Evolutionary conservation across 129 eudicot species (phyloP).

Genomic region (Ambrosia trifida): DNA sequence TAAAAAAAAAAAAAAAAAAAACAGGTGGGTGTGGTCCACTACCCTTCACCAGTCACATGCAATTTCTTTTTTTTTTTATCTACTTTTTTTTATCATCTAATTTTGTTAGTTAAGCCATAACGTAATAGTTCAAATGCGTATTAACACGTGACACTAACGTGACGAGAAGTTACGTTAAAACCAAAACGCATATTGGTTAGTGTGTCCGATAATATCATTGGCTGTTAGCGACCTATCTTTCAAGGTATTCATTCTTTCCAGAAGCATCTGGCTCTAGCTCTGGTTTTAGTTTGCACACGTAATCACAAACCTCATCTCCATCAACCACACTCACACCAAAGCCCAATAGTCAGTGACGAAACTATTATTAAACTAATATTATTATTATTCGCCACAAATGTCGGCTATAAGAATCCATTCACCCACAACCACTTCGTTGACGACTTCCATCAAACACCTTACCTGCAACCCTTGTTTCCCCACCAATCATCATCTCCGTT

Average conservation of each 20-base stretch:
- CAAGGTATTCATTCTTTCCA: background rate
- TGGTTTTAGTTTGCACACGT: slow-evolving; percentile 14
- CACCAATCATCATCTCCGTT: background rate
- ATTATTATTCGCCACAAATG: slow-evolving; percentile 39
- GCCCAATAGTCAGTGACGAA: background rate
- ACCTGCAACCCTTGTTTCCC: slow-evolving; percentile 28
- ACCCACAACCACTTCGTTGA: slow-evolving; percentile 36
- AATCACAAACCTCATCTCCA: slow-evolving; percentile 35
- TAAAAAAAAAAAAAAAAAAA: too few species aligned
- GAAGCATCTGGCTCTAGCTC: slow-evolving; percentile 6
- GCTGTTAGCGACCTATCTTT: background rate
- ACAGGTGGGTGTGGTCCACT: too few species aligned
- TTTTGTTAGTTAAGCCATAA: too few species aligned
- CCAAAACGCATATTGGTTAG: too few species aligned
- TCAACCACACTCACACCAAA: background rate
- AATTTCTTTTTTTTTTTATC: too few species aligned
- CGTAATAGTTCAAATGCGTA: too few species aligned
- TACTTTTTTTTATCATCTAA: too few species aligned
- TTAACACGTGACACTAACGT: too few species aligned
- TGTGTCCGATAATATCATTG: too few species aligned
- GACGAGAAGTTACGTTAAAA: too few species aligned
- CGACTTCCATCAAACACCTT: slow-evolving; percentile 62
- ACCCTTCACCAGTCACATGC: too few species aligned
- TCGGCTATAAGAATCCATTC: slow-evolving; percentile 60
- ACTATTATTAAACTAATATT: slow-evolving; percentile 2